Evolutionary conservation across 1,139 yeast species (phyloP).

Genomic region (Lodderomyces oxycetoniae): DNA sequence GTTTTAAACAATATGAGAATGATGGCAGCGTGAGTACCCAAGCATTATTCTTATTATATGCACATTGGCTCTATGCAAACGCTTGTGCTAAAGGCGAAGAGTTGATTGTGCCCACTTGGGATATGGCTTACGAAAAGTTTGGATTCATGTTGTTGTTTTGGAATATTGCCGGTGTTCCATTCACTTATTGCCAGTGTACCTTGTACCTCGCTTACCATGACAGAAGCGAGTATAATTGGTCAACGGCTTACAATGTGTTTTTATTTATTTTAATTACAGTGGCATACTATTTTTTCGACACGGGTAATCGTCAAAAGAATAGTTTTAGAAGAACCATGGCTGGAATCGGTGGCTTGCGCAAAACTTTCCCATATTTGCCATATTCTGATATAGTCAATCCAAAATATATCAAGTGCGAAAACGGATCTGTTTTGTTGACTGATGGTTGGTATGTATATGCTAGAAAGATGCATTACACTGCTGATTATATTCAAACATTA

Average conservation of each 20-base stretch:
- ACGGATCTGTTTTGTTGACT: constrained; percentile 77
- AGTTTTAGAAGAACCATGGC: constrained; percentile 83
- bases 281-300: constrained; percentile 91
- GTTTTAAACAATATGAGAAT: constrained; percentile 70
- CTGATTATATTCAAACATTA: constrained; percentile 82
- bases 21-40: constrained; percentile 81
- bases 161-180: constrained; percentile 99
- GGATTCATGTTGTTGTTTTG: constrained; percentile 97
- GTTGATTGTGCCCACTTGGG: constrained; percentile 96
- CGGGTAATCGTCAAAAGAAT: constrained; percentile 93
- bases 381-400: constrained; percentile 79
- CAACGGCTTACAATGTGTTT: constrained; percentile 51
- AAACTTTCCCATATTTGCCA: constrained; percentile 91
- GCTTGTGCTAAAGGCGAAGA: constrained; percentile 98
- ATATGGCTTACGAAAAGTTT: constrained; percentile 97
- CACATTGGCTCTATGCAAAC: constrained; percentile 92
- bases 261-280: constrained; percentile 53
- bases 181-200: constrained; percentile 93
- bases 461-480: constrained; percentile 92
- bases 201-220: constrained; percentile 76
- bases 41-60: constrained; percentile 66
- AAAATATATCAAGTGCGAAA: constrained; percentile 72
- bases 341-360: constrained; percentile 72
- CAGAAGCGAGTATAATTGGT: constrained; percentile 77
- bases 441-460: constrained; percentile 95